Evolutionary conservation across 2,329 filamentous ascomycete genomes (phyloP), one percentile per base, ranked within the genome.

Genomic region (Stagonosporopsis chrysanthemi): DNA sequence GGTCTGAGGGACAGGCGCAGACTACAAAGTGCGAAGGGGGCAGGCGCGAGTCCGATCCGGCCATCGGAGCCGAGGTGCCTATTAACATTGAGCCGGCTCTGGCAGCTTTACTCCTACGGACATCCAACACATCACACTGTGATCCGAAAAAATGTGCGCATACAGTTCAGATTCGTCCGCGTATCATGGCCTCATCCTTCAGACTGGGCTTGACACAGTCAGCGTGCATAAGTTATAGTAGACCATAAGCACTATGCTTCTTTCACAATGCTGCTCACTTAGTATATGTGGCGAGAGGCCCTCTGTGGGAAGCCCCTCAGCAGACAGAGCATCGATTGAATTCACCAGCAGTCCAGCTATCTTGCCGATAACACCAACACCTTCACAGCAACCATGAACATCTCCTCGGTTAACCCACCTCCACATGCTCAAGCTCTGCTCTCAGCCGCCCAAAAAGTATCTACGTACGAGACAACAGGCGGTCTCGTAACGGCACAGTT

Each of bases 391-490:
- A 58, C 29, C 9, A 68, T 69, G 66, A 58, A 64, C 48, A 58
- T 56, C 55, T 58, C 42, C 31, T 42, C 40, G 4, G 35, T 51
- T 14, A 45, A 60, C 47, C 45, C 66, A 9, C 71, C 71, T 22
- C 62, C 62, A 8, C 70, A 70, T 52, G 69, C 67, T 7, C 54
- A 58, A 33, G 61, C 60, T 14, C 58, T 74, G 26, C 60, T 74
- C n/a, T 53, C 39, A 31, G 61, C 63, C 19, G 47, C 56, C n/a
- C 51, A 58, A 19, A 71, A 69, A 52, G 68, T 72, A 35, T 31
- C 50, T 11, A 68, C 67, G 28, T 75, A 75, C 60, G 66, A 71
- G 49, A 57, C 63, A 24, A 70, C 69, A 33, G 71, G 70, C 49
- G 73, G 67, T 22, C 52, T 58, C 7, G 67, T 72, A 14, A 73